Evolutionary conservation across 2,329 filamentous ascomycete species (phyloP).

Genomic region (Hypoxylon sp.): DNA sequence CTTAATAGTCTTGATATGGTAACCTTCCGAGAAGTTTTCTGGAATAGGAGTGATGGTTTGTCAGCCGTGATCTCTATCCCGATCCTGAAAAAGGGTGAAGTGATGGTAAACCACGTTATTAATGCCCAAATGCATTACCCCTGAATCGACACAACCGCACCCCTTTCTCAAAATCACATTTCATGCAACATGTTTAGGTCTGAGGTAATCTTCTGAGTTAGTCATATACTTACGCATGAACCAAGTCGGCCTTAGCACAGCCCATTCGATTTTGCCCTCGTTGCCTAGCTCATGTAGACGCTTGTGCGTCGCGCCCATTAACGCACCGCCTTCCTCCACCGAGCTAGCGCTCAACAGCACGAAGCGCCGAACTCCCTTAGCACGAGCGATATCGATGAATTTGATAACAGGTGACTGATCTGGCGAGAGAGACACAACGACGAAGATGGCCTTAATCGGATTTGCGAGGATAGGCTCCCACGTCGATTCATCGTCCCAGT

Average conservation of each 20-base stretch:
- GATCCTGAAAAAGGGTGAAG: not conserved
- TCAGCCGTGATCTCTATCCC: not conserved
- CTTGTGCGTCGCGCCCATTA: conserved; percentile 57
- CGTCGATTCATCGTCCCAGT: conserved; percentile 62
- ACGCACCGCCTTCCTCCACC: conserved; percentile 55
- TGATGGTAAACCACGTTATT: too few species aligned
- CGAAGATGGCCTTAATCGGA: conserved; percentile 57
- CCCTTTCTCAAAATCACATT: not conserved
- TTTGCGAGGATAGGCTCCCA: conserved; percentile 56
- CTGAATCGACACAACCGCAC: not conserved
- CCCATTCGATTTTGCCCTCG: conserved; percentile 58
- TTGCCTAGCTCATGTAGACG: conserved; percentile 58
- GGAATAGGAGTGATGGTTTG: not conserved
- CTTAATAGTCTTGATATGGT: conserved; percentile 53
- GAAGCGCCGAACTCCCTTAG: conserved; percentile 59
- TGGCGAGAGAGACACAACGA: conserved; percentile 57
- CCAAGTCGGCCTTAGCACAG: conserved; percentile 63
- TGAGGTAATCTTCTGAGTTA: not conserved
- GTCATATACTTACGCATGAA: conserved; percentile 60
- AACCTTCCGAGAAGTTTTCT: conserved; percentile 61
- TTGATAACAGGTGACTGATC: conserved; percentile 56
- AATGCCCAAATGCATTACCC: too few species aligned
- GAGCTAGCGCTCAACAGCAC: conserved; percentile 61
- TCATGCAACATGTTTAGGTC: not conserved
- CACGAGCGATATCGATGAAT: conserved; percentile 60